A percentile compares a stretch with the other conserved stretches of the same genome.
Conservation (phyloP, 106 monocot species). For the Amphibolis antarctica region DNA sequence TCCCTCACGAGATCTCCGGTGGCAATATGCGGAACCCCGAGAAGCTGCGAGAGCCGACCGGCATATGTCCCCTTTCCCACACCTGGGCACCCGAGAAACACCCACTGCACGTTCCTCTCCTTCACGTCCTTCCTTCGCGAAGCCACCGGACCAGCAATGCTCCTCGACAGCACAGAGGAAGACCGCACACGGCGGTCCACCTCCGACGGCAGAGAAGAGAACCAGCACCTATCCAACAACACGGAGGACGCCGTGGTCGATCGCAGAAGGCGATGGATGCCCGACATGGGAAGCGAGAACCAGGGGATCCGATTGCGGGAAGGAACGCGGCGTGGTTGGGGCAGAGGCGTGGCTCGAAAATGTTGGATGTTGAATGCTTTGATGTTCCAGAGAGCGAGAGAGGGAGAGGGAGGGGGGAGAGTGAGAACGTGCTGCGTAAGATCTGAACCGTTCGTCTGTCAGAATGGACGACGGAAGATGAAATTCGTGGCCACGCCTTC, state of each 20-base stretch:
- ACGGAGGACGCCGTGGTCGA: neutral
- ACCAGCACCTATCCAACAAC: conserved; percentile 7
- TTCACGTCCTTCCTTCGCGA: conserved; percentile 9
- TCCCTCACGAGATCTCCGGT: conserved; percentile 95
- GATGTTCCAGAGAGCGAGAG: neutral
- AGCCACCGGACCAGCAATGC: neutral
- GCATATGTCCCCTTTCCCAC: conserved; percentile 97
- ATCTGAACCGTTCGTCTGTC: neutral
- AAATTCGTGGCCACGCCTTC: too few relatives aligned
- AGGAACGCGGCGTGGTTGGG: neutral
- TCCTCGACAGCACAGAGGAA: neutral
- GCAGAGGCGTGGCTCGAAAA: neutral
- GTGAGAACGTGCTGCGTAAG: too few relatives aligned
- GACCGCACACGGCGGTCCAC: conserved; percentile 15
- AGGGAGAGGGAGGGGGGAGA: neutral
- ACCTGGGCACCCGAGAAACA: conserved; percentile 86
- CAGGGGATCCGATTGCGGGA: too few relatives aligned
- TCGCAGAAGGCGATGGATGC: conserved; percentile 17
- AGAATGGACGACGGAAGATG: neutral
- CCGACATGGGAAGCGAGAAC: conserved; percentile 18
- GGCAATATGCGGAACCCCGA: conserved; percentile 86
- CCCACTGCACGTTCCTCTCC: conserved; percentile 71
- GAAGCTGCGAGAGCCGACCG: conserved; percentile 66
- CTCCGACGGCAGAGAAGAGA: conserved; percentile 26
- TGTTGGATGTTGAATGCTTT: too few relatives aligned